Conservation (phyloP, 2,329 filamentous ascomycete species). For the Aspergillus glaucus region DNA sequence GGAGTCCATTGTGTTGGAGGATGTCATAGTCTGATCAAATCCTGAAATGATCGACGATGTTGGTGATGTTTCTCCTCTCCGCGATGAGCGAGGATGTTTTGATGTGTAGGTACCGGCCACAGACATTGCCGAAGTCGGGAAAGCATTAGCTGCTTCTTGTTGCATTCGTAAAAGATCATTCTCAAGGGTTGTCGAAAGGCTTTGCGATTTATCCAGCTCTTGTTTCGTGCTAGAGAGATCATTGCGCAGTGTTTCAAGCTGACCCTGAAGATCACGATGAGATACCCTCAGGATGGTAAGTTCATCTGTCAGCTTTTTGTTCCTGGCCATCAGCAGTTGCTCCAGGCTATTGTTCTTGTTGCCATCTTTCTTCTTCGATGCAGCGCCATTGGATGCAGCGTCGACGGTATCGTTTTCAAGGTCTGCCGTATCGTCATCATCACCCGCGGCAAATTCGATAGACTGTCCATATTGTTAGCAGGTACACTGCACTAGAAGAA, state of each 20-base stretch:
- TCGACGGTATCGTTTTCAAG: slow-evolving; percentile 29
- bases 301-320: slow-evolving; percentile 95
- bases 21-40: slow-evolving; percentile 64
- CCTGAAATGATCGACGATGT: slow-evolving; percentile 98
- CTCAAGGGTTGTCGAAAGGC: slow-evolving; percentile 81
- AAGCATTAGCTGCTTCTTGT: slow-evolving; percentile 72
- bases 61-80: slow-evolving; percentile 68
- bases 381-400: slow-evolving; percentile 41
- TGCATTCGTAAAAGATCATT: slow-evolving; percentile 86
- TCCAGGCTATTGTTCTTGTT: slow-evolving; percentile 64
- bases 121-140: slow-evolving; percentile 79
- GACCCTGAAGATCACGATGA: slow-evolving; percentile 80
- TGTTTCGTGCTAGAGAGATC: slow-evolving; percentile 76
- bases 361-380: slow-evolving; percentile 53
- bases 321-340: slow-evolving; percentile 81
- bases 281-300: slow-evolving; percentile 88
- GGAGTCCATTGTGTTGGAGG: slow-evolving; percentile 49
- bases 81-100: slow-evolving; percentile 66
- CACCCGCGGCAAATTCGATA: slow-evolving; percentile 91
- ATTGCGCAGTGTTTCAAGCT: slow-evolving; percentile 73
- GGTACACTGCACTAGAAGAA: not conserved
- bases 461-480: slow-evolving; percentile 46
- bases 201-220: slow-evolving; percentile 78
- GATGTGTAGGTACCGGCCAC: slow-evolving; percentile 87
- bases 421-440: slow-evolving; percentile 57